Percentiles rank a stretch among this genome's conserved stretches.
phyloP scores from a whole-genome alignment of 2,329 filamentous ascomycete species.

The Verticillium longisporum region DNA sequence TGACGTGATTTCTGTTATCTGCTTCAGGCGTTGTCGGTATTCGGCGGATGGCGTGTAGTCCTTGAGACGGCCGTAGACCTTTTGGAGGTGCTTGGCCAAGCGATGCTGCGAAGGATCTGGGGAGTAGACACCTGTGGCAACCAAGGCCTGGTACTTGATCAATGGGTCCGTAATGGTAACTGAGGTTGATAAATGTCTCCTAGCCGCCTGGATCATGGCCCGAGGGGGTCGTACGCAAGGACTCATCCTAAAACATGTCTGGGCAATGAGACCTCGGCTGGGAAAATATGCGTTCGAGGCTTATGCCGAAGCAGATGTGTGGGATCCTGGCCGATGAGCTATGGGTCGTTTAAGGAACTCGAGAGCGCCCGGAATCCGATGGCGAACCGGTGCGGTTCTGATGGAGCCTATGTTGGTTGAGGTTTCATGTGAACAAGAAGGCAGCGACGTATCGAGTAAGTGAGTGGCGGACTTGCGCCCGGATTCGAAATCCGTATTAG shows the following conservation, averaged over 20 bases:
- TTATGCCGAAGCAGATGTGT: too few relatives aligned
- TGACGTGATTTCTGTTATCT: constrained; percentile 44
- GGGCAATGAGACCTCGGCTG: not conserved
- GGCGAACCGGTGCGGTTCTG: too few relatives aligned
- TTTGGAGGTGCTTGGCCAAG: constrained; percentile 68
- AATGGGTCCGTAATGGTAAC: constrained; percentile 65
- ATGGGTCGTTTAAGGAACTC: too few relatives aligned
- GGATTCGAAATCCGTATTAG: too few relatives aligned
- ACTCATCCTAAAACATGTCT: not conserved
- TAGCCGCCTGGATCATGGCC: constrained; percentile 11
- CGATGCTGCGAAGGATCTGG: constrained; percentile 68
- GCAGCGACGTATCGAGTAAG: too few relatives aligned
- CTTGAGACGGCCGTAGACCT: constrained; percentile 67
- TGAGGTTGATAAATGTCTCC: constrained; percentile 33
- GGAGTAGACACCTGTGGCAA: constrained; percentile 58
- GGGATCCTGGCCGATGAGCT: too few relatives aligned
- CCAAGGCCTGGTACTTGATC: constrained; percentile 66
- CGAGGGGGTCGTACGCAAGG: not conserved
- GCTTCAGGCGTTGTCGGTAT: constrained; percentile 59
- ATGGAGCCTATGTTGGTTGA: too few relatives aligned
- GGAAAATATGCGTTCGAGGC: not conserved
- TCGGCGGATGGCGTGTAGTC: constrained; percentile 70
- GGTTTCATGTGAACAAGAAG: too few relatives aligned
- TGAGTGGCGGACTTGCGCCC: too few relatives aligned
- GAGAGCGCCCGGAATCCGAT: too few relatives aligned